A percentile compares a stretch with the other conserved stretches of the same genome.
phyloP scores from a whole-genome alignment of 176 grass and related monocot genomes.

The Elymus sibiricus region DNA sequence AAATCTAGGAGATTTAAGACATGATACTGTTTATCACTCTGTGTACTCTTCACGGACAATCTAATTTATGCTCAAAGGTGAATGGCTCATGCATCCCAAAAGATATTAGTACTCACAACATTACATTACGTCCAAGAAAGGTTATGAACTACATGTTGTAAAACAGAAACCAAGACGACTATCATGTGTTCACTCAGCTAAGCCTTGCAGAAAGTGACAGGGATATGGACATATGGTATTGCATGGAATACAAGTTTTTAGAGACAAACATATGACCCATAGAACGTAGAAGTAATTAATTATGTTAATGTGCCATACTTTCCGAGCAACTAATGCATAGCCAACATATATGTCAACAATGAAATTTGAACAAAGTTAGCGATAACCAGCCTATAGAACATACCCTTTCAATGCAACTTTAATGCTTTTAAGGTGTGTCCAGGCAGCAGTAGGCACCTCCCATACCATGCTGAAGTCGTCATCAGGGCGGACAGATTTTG shows the following conservation, averaged over 20 bases:
- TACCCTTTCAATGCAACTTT: constrained; percentile 80
- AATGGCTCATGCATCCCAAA: background rate
- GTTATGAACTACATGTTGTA: background rate
- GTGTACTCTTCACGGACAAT: background rate
- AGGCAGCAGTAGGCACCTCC: constrained; percentile 94
- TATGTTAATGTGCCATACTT: background rate
- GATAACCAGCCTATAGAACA: constrained; percentile 1
- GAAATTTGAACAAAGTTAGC: background rate
- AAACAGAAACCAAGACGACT: background rate
- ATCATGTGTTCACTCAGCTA: background rate
- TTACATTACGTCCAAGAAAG: background rate
- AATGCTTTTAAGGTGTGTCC: constrained; percentile 97
- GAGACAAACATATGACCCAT: background rate
- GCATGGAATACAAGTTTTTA: background rate
- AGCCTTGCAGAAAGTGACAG: background rate
- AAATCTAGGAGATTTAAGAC: constrained; percentile 5
- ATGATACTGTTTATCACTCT: background rate
- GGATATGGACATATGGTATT: background rate
- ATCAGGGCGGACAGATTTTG: constrained; percentile 91
- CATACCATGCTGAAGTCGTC: constrained; percentile 98
- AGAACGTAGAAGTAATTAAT: background rate
- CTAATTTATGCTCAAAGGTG: background rate
- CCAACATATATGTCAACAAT: background rate
- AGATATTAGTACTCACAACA: background rate
- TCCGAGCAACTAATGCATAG: background rate